These are phyloP conservation scores for Camellia granthamiana DNA, from an alignment of 148 eudicot genomes.

Conservation along the genomic window DNA sequence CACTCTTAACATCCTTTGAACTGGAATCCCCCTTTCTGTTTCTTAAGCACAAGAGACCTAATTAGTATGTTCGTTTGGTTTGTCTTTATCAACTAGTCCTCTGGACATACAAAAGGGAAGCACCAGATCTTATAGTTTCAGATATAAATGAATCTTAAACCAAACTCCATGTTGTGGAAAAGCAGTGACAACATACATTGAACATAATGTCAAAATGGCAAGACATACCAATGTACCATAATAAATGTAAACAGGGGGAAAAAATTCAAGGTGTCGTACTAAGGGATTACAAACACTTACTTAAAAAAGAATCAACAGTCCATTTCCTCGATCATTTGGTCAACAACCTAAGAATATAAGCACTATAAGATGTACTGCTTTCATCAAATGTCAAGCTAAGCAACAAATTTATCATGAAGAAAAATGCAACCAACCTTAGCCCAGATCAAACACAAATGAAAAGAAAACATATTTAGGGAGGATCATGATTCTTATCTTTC, in stretches of 20 bases:
- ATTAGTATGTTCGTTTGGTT: slow-evolving; percentile 85
- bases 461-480: not conserved
- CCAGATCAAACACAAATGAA: not conserved
- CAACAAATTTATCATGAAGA: not conserved
- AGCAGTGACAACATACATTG: not conserved
- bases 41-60: slow-evolving; percentile 80
- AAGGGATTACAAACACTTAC: not conserved
- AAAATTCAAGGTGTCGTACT: not conserved
- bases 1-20: slow-evolving; percentile 42
- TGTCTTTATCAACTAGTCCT: slow-evolving; percentile 80
- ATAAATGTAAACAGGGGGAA: not conserved
- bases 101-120: slow-evolving; percentile 37
- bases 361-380: not conserved
- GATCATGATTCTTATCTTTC: not conserved
- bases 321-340: too few relatives aligned
- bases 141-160: slow-evolving; percentile 7
- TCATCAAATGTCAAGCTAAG: not conserved
- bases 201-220: not conserved
- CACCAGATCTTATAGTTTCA: slow-evolving; percentile 10
- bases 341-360: not conserved
- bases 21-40: slow-evolving; percentile 53
- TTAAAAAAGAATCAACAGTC: not conserved
- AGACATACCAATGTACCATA: not conserved
- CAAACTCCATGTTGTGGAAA: not conserved
- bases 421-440: not conserved